These are phyloP conservation scores for Blastobotrys muscicola DNA, from an alignment of 805 yeast genomes.

Conservation along the genomic window DNA sequence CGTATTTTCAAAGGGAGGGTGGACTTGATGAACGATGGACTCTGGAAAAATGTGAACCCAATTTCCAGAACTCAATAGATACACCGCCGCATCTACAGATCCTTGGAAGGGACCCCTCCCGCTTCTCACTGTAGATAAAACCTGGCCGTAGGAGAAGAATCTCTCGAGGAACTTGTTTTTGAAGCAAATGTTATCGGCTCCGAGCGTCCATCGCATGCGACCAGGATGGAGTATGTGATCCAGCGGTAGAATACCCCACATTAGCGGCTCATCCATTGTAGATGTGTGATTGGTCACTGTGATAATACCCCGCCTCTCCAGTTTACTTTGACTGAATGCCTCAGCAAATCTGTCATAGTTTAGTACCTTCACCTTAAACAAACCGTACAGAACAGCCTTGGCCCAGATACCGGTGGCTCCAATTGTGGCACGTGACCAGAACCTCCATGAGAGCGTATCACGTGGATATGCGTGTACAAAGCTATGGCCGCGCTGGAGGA, in stretches of 20 bases:
- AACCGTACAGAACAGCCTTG: constrained; percentile 47
- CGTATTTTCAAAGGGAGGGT: constrained; percentile 71
- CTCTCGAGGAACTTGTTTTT: constrained; percentile 18
- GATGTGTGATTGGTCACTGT: constrained; percentile 84
- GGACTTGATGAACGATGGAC: constrained; percentile 77
- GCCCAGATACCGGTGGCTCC: constrained; percentile 53
- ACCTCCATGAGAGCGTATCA: too few relatives aligned
- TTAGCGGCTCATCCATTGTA: constrained; percentile 72
- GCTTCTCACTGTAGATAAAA: constrained; percentile 77
- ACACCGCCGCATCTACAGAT: constrained; percentile 75
- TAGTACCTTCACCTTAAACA: constrained; percentile 55
- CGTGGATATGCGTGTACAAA: too few relatives aligned
- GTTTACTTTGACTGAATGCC: constrained; percentile 53
- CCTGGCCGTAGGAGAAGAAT: constrained; percentile 82
- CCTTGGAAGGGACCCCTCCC: constrained; percentile 93
- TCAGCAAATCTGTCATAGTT: constrained; percentile 54
- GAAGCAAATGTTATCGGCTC: constrained; percentile 88
- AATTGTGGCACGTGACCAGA: constrained; percentile 22
- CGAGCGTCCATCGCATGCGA: constrained; percentile 85
- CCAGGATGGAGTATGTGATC: constrained; percentile 51
- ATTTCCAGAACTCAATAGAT: constrained; percentile 44
- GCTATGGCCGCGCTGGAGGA: too few relatives aligned
- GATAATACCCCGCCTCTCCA: constrained; percentile 63
- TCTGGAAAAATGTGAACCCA: constrained; percentile 97
- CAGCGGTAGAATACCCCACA: constrained; percentile 82